Evolutionary conservation across 1,284 basidiomycete genomes (phyloP), one percentile per base, ranked within the genome.

Genomic region (Marasmius fiardii): DNA sequence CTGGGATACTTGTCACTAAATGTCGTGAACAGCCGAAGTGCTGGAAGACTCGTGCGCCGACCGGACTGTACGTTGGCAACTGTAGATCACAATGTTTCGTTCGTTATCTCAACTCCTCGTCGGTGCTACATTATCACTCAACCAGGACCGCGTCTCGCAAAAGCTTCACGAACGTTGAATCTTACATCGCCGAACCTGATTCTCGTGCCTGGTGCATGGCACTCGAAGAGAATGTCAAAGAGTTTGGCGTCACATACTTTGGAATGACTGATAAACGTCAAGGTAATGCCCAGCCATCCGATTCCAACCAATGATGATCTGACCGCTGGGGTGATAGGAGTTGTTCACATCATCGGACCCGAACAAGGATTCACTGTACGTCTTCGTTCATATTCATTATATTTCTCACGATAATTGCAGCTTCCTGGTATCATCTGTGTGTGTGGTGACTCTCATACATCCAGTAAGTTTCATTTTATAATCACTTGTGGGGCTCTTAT

Each of bases 21-120:
- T 43, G 61, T 41, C 65, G 23, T n/a, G 33, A 52, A 24, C 45
- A 92, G 90, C 61, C 84, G 93, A 61, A 89, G 82, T 64, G 92
- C 95, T 52, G 83, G 82, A 39, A 84, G 95, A 56, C 79, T 81
- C 37, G 95, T 97, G 54, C 86, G 95, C 54, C 79, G 95, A 56
- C 89, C 93, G 41, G 95, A 98, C 71, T 97, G 94, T 71, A 97
- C 95, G 52, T 81, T 98, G 47, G 95, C 92, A 14, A 98, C 95
- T 1, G 90, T 96, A 24, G 95, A 97, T 74, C 95, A 98, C 75
- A 98, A 98, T 66, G 86, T 97, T 60, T 95, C 95, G 93, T 95
- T 72, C 70, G 93, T 82, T 34, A 14, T 26, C 18, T 41, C 56
- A 39, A 16, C 14, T 23, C 28, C 21, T 39, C 45, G 49, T 34